phyloP scores from a whole-genome alignment of 169 alveolate species.

The Plasmodium ovale region DNA sequence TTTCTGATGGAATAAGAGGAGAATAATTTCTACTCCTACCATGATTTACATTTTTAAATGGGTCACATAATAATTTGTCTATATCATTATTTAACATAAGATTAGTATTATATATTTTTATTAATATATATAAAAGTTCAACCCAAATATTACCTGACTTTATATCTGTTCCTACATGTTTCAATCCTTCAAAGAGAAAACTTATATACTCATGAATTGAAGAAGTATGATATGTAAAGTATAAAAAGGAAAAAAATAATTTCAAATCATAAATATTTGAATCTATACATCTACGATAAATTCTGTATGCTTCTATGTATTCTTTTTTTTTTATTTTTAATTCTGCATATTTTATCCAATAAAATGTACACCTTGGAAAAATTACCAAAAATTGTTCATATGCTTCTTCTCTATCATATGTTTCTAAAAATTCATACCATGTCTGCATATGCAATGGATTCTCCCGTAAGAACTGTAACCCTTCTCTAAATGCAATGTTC shows the following conservation, averaged over 20 bases:
- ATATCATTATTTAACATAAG: slow-evolving; percentile 74
- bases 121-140: slow-evolving; percentile 78
- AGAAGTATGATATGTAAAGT: slow-evolving; percentile 84
- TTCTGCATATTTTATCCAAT: slow-evolving; percentile 74
- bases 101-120: slow-evolving; percentile 83
- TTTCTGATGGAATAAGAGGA: slow-evolving; percentile 76
- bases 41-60: slow-evolving; percentile 74
- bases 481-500: slow-evolving; percentile 29
- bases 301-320: slow-evolving; percentile 56
- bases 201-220: slow-evolving; percentile 86
- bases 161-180: slow-evolving; percentile 82
- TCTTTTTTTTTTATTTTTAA: slow-evolving; percentile 68
- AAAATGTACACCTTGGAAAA: slow-evolving; percentile 60
- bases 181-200: slow-evolving; percentile 75
- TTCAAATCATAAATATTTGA: slow-evolving; percentile 67
- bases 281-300: slow-evolving; percentile 70
- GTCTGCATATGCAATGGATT: slow-evolving; percentile 57
- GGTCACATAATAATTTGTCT: slow-evolving; percentile 79
- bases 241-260: slow-evolving; percentile 73
- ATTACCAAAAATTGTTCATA: slow-evolving; percentile 58
- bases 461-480: slow-evolving; percentile 27
- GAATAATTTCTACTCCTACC: not conserved
- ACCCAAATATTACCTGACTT: slow-evolving; percentile 84
- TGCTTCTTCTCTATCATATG: slow-evolving; percentile 51
- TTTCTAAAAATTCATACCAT: slow-evolving; percentile 47